These are phyloP conservation scores for Paraphaeosphaeria sporulosa DNA, from an alignment of 2,329 filamentous ascomycete species.

Conservation along the genomic window DNA sequence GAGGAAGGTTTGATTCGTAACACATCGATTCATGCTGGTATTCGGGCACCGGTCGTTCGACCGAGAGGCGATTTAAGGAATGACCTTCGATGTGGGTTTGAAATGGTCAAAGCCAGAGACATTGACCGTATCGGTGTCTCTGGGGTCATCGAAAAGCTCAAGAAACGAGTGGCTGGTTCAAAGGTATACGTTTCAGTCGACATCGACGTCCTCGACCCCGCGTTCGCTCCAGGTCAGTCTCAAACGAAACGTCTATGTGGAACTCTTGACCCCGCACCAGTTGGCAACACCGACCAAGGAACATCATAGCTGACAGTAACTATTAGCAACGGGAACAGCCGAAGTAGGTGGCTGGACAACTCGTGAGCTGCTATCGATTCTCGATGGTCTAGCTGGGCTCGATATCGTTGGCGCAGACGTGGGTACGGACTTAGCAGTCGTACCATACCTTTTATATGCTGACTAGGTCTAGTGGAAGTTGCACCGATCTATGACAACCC, in stretches of 20 bases:
- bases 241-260: not conserved
- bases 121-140: constrained; percentile 59
- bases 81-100: constrained; percentile 66
- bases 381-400: constrained; percentile 65
- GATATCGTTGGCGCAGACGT: constrained; percentile 68
- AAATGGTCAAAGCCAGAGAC: constrained; percentile 63
- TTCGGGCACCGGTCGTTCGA: constrained; percentile 62
- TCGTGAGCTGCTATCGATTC: constrained; percentile 64
- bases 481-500: constrained; percentile 68
- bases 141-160: constrained; percentile 59
- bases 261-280: not conserved
- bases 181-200: constrained; percentile 66
- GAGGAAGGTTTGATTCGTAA: constrained; percentile 68
- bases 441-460: constrained; percentile 3
- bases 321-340: constrained; percentile 63
- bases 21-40: constrained; percentile 68
- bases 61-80: constrained; percentile 62
- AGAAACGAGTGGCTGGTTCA: constrained; percentile 58
- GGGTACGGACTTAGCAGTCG: constrained; percentile 40
- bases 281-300: not conserved
- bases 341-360: constrained; percentile 70
- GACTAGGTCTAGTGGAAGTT: constrained; percentile 60
- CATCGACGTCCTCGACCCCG: constrained; percentile 65
- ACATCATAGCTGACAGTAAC: not conserved
- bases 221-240: constrained; percentile 59